A percentile compares a stretch with the other conserved stretches of the same genome.
Conservation (phyloP, 352 stramenopile species). For the Phytophthora palmivora region DNA sequence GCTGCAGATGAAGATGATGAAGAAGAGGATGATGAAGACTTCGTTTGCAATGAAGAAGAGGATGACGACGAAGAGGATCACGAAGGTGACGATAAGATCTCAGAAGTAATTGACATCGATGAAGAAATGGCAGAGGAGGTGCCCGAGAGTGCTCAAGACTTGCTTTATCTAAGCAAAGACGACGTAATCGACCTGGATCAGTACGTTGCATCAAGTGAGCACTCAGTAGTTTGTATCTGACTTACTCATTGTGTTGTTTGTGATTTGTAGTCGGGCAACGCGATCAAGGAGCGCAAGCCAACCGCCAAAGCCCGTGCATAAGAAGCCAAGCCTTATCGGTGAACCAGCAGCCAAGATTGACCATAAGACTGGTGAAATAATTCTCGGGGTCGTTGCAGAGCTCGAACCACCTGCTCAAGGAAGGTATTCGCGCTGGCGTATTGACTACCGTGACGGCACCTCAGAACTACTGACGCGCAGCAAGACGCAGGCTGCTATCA, state of each 20-base stretch:
- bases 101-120: too few species aligned
- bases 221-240: constrained; percentile 12
- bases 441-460: constrained; percentile 65
- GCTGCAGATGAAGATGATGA: too few species aligned
- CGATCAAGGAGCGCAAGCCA: constrained; percentile 32
- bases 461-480: constrained; percentile 45
- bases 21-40: too few species aligned
- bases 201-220: constrained; percentile 34
- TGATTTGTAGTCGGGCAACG: constrained; percentile 28
- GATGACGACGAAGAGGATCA: too few species aligned
- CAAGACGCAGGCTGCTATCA: constrained; percentile 43
- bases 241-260: constrained; percentile 3
- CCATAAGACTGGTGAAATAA: constrained; percentile 32
- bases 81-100: too few species aligned
- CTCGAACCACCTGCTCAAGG: constrained; percentile 23
- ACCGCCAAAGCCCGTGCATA: constrained; percentile 17
- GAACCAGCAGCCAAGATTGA: constrained; percentile 50
- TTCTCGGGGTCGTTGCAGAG: constrained; percentile 67
- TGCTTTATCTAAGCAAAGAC: constrained; percentile 57
- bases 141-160: too few species aligned
- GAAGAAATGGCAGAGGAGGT: too few species aligned
- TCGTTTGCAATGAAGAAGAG: too few species aligned
- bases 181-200: constrained; percentile 60
- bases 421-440: constrained; percentile 58
- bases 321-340: constrained; percentile 44